Base-by-base conservation (phyloP, 2,329 filamentous ascomycete genomes). In the Aspergillus sp. region DNA sequence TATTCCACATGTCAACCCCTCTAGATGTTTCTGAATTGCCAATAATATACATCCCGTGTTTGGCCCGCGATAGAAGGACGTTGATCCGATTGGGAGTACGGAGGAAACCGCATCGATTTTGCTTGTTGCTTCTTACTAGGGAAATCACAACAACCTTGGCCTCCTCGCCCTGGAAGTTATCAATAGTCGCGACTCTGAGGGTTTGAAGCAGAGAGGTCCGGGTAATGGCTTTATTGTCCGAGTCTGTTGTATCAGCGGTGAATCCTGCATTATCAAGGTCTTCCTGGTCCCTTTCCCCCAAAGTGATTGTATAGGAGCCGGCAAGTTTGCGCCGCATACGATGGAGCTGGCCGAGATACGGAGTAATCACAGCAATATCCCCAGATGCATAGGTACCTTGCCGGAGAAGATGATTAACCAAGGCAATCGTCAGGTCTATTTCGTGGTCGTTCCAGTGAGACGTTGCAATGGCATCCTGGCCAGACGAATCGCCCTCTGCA, bases 131-230 rank as follows among this genome's bases (percentile, higher is more conserved):
- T 41, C 90, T 82, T 0, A 91, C 88, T 0, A 93, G 76, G 0
- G 87, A 90, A 0, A 92, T 76, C 3, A 93, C 77, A 0, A 93
- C 78, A 8, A 93, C 76, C 52, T 90, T 87, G 2, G 85, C 86
- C 65, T 93, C 89, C 66, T 93, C 89, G 0, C 89, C 90, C 64
- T 93, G 88, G 55, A 90, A 92, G 62, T 91, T 92, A 68, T 90
- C 87, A 0, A 91, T 82, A 0, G 87, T 91, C 0, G 87, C 86
- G 0, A 88, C 70, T 4, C 84, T 75, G 3, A 89, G 69, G 1
- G 75, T 76, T 23, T 82, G 74, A 0, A 81, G 66, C 0, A 87
- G 73, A 0, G 73, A 78, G 4, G 73, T 77, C 66, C 80, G 82
- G 21, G 63, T 17, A 6, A 55, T 58, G 5, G 23, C 14, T 2